These are phyloP conservation scores for Phytopythium sindhum DNA, from an alignment of 352 stramenopile species.

Conservation along the genomic window DNA sequence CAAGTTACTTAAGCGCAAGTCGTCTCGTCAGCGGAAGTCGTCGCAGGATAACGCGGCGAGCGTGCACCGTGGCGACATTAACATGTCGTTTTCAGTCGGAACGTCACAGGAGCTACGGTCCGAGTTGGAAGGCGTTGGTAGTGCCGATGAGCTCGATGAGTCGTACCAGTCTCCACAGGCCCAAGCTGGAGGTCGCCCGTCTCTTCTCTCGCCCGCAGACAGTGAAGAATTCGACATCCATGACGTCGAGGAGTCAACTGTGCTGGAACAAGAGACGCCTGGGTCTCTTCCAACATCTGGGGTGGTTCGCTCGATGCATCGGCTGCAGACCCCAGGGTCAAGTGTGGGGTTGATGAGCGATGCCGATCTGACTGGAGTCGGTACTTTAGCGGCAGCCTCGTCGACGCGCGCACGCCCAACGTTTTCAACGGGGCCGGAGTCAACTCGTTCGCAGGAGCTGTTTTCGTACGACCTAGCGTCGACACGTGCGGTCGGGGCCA, in stretches of 20 bases:
- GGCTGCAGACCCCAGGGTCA: slow-evolving; percentile 60
- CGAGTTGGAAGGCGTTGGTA: slow-evolving; percentile 44
- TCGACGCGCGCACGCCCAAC: slow-evolving; percentile 49
- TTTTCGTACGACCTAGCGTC: slow-evolving; percentile 60
- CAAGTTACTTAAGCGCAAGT: slow-evolving; percentile 80
- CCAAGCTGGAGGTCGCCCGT: slow-evolving; percentile 19
- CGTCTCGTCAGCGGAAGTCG: slow-evolving; percentile 47
- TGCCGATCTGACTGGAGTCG: slow-evolving; percentile 17
- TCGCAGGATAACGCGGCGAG: slow-evolving; percentile 42
- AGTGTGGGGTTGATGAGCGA: slow-evolving; percentile 19
- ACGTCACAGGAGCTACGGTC: slow-evolving; percentile 77
- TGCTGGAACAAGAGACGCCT: slow-evolving; percentile 26
- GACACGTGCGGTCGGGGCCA: slow-evolving; percentile 47
- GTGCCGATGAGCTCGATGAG: slow-evolving; percentile 29
- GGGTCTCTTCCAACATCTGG: slow-evolving; percentile 48
- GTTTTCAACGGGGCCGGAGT: slow-evolving; percentile 46
- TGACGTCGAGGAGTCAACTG: slow-evolving; percentile 38
- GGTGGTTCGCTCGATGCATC: slow-evolving; percentile 57
- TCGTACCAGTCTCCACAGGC: slow-evolving; percentile 20
- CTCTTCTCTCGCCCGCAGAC: slow-evolving; percentile 26
- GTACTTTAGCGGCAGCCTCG: background rate
- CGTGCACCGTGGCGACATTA: slow-evolving; percentile 70
- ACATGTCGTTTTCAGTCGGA: slow-evolving; percentile 78
- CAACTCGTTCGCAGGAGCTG: slow-evolving; percentile 50
- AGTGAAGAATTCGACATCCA: slow-evolving; percentile 39